Percentiles rank a stretch among this genome's conserved stretches.
Evolutionary conservation across 169 alveolate species (phyloP).

Genomic region (Nephromyces sp.): DNA sequence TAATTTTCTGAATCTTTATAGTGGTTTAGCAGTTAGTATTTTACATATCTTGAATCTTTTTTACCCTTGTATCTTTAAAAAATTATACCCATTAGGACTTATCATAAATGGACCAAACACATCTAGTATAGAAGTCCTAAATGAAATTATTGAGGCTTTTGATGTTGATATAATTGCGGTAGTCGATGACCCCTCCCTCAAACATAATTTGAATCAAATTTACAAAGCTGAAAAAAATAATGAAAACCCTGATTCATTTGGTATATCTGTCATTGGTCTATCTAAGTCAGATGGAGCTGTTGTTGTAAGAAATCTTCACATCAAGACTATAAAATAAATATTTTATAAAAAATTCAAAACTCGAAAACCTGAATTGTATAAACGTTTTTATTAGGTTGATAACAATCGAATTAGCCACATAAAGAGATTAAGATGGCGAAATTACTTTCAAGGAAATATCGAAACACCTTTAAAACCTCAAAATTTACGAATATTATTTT

Average conservation of each 20-base stretch:
- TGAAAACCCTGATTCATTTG: background rate
- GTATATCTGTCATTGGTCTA: slow-evolving; percentile 26
- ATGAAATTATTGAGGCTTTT: slow-evolving; percentile 57
- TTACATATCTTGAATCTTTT: slow-evolving; percentile 1
- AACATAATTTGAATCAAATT: slow-evolving; percentile 44
- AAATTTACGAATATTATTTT: slow-evolving; percentile 30
- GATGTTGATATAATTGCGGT: slow-evolving; percentile 59
- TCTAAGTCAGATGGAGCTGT: slow-evolving; percentile 55
- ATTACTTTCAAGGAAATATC: slow-evolving; percentile 37
- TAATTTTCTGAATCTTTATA: no score
- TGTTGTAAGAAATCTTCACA: slow-evolving; percentile 24
- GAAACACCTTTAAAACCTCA: slow-evolving; percentile 26
- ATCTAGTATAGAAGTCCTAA: slow-evolving; percentile 49
- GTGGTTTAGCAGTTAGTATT: no score
- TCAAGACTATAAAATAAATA: no score
- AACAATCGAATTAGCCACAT: slow-evolving; percentile 33
- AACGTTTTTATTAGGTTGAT: no score
- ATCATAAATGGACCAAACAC: slow-evolving; percentile 74
- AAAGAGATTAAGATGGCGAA: slow-evolving; percentile 29
- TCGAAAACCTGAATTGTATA: no score
- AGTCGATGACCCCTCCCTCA: slow-evolving; percentile 68
- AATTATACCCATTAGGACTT: slow-evolving; percentile 47
- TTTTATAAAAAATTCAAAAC: no score
- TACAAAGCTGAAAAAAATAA: slow-evolving; percentile 1
- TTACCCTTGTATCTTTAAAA: slow-evolving; percentile 1